Evolutionary conservation across 768 basidiomycete genomes (phyloP).

Genomic region (Porphyrellus cyaneotinctus): DNA sequence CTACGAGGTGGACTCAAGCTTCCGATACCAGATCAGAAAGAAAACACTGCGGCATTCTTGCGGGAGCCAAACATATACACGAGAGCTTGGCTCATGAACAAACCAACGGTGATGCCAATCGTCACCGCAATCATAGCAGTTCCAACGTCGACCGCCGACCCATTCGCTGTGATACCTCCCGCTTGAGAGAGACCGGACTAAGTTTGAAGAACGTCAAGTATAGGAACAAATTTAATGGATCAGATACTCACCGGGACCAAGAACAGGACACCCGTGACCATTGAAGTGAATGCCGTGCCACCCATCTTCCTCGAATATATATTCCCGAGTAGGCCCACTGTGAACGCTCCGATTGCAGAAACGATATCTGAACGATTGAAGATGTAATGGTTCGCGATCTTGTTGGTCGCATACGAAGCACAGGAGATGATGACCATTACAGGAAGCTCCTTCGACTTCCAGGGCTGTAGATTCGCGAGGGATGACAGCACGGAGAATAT

Average conservation of each 20-base stretch:
- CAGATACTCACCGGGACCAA: conserved; percentile 68
- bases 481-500: conserved; percentile 68
- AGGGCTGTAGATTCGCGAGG: conserved; percentile 73
- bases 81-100: conserved; percentile 84
- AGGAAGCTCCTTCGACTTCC: conserved; percentile 63
- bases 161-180: conserved; percentile 78
- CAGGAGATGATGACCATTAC: conserved; percentile 88
- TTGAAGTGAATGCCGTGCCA: conserved; percentile 85
- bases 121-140: conserved; percentile 88
- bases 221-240: neutral
- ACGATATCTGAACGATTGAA: conserved; percentile 82
- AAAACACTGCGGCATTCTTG: conserved; percentile 84
- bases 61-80: conserved; percentile 83
- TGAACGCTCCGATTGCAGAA: conserved; percentile 82
- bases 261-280: conserved; percentile 87
- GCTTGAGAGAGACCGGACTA: conserved; percentile 85
- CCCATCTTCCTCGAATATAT: conserved; percentile 77
- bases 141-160: conserved; percentile 79
- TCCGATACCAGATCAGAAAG: conserved; percentile 46
- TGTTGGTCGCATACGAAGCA: conserved; percentile 73
- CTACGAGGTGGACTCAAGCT: neutral
- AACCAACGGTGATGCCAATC: conserved; percentile 84
- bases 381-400: conserved; percentile 79
- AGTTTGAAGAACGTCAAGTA: neutral
- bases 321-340: conserved; percentile 74